Base-by-base conservation (phyloP, 192 early-diverging fungal species). In the Umbelopsis sp. region DNA sequence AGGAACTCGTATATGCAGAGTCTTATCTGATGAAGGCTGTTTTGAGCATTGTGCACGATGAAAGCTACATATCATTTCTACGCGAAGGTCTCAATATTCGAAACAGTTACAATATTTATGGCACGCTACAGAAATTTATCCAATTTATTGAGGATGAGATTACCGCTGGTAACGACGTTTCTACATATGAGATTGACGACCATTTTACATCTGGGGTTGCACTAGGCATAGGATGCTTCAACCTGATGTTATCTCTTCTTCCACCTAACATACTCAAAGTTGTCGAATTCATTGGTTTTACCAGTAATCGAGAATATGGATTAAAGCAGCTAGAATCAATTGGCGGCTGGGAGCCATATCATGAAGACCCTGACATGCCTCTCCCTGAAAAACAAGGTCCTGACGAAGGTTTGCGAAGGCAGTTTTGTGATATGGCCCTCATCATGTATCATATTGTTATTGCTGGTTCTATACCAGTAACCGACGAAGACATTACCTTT, bases 1-100 rank as follows among this genome's bases (percentile, higher is more conserved):
- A 80, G 70, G 95, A 97, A 83, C 83, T 97, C 44, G 87, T 94
- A 8, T 88, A 90, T 66, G 94, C 94, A 10, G 95, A 97, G 45
- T 83, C 88, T 4, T 84, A 86, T 47, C 80, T 96, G 54, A 50
- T 96, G 67, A 89, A 91, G 26, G 88, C 93, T 9, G 73, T 92
- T 34, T 83, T 97, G 25, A 89, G 87, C 62, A 86, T 95, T 32
- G 76, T 92, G 34, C 84, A 85, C 53, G 91, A 95, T 70, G 84
- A 91, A 44, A 94, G 91, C 70, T 71, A 92, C 32, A 81, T 95
- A 52, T 86, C 88, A 16, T 88, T 94, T 49, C 71, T 97, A 11
- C 83, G 87, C 65, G 93, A 97, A 71, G 91, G 93, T 32, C 82
- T 95, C 75, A 87, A 90, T 50, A 89, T 95, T 22, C 89, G 91